Evolutionary conservation across 768 basidiomycete species (phyloP).

Genomic region (Cystobasidium ongulense): DNA sequence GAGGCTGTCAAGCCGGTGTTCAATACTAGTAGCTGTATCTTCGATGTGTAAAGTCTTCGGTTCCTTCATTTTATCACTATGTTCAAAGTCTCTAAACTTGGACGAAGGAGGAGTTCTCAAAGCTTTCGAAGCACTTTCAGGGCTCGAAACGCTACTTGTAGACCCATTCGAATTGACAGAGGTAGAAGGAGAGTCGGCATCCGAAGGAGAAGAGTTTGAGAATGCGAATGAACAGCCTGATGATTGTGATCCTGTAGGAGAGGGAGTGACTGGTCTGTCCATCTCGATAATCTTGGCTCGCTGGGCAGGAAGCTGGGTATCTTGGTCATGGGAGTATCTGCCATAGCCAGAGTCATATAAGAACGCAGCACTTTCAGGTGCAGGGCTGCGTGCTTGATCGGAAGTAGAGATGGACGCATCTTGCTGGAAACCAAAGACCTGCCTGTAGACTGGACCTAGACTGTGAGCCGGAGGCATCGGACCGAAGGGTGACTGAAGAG

Average conservation of each 20-base stretch:
- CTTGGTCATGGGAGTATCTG: not conserved
- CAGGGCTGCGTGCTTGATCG: no score
- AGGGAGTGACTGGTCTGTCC: conserved; percentile 16
- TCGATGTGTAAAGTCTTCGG: not conserved
- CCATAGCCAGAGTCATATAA: no score
- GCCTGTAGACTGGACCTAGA: not conserved
- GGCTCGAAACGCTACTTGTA: not conserved
- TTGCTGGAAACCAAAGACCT: no score
- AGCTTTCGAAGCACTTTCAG: not conserved
- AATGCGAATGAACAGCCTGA: conserved; percentile 24
- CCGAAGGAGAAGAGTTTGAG: not conserved
- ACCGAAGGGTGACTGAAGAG: not conserved
- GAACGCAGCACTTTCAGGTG: no score
- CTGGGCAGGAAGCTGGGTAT: not conserved
- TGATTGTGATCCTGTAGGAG: not conserved
- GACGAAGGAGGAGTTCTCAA: not conserved
- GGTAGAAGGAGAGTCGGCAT: not conserved
- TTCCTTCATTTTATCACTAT: not conserved
- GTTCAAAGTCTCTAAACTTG: not conserved
- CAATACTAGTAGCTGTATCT: not conserved
- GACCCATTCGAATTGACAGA: not conserved
- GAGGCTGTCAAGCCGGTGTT: not conserved
- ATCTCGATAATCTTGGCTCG: not conserved
- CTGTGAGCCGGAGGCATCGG: not conserved
- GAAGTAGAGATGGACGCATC: no score